Conservation (phyloP, 495 filamentous ascomycete species). For the Trichoderma orchidacearum region DNA sequence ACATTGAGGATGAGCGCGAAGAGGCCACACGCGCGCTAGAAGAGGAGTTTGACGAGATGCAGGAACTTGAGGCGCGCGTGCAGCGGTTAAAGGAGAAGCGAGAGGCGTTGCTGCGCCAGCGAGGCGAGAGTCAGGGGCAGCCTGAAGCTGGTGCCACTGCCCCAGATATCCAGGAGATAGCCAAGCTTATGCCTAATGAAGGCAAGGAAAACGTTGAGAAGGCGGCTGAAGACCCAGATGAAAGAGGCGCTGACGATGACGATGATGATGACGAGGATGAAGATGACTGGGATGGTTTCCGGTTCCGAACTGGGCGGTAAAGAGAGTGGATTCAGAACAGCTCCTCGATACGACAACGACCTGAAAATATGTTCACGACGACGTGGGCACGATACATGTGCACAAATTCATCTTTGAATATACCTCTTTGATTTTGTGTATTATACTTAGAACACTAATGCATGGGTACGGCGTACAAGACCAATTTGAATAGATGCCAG, state of each 20-base stretch:
- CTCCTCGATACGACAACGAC: not conserved
- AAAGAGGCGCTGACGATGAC: constrained; percentile 39
- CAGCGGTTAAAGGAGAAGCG: constrained; percentile 57
- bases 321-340: too few relatives aligned
- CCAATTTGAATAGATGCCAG: not conserved
- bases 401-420: not conserved
- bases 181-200: not conserved
- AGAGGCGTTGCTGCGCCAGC: constrained; percentile 29
- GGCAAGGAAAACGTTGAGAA: constrained; percentile 26
- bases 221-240: constrained; percentile 20
- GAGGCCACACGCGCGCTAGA: constrained; percentile 70
- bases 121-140: constrained; percentile 6
- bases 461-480: not conserved
- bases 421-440: not conserved
- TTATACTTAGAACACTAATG: not conserved
- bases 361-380: not conserved
- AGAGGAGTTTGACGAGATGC: constrained; percentile 92
- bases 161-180: constrained; percentile 7
- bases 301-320: constrained; percentile 29
- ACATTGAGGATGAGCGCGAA: constrained; percentile 61
- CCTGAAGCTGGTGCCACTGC: constrained; percentile 15
- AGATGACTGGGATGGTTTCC: constrained; percentile 58
- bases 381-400: not conserved
- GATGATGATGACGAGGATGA: constrained; percentile 44
- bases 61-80: constrained; percentile 71